These are phyloP conservation scores for Linnemannia exigua DNA, from an alignment of 192 early-diverging fungal species.

Conservation along the genomic window DNA sequence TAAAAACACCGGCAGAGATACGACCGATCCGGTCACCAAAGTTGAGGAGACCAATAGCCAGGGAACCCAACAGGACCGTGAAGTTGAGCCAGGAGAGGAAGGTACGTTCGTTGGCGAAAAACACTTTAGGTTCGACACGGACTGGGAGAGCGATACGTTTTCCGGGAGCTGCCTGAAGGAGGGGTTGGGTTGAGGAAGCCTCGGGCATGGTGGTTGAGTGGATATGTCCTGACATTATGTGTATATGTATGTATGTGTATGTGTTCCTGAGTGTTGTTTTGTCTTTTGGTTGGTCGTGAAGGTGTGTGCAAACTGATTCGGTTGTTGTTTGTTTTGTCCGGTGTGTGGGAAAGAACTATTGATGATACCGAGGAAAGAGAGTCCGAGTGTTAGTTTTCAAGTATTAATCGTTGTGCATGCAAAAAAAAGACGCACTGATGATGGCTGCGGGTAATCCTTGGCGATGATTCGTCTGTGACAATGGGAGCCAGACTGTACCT, in stretches of 20 bases:
- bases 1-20: slow-evolving; percentile 68
- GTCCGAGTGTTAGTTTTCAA: neutral
- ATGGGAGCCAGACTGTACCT: neutral
- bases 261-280: neutral
- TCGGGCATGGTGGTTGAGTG: slow-evolving; percentile 47
- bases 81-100: slow-evolving; percentile 93
- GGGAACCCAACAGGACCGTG: slow-evolving; percentile 79
- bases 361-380: slow-evolving; percentile 1
- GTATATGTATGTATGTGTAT: neutral
- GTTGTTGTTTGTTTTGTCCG: neutral
- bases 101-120: slow-evolving; percentile 96
- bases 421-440: neutral
- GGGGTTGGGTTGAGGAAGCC: slow-evolving; percentile 42
- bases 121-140: slow-evolving; percentile 90
- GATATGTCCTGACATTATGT: slow-evolving; percentile 48
- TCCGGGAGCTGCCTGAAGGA: slow-evolving; percentile 51
- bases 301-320: neutral
- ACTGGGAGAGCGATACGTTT: slow-evolving; percentile 86
- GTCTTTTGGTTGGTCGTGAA: neutral
- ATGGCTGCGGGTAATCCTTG: neutral
- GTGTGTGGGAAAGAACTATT: neutral
- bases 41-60: slow-evolving; percentile 84
- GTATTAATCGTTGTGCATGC: neutral
- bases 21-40: slow-evolving; percentile 82
- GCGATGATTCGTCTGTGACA: neutral